Evolutionary conservation across 495 filamentous ascomycete species (phyloP), one percentile per base, ranked within the genome.

Genomic region (Pyronema omphalodes): DNA sequence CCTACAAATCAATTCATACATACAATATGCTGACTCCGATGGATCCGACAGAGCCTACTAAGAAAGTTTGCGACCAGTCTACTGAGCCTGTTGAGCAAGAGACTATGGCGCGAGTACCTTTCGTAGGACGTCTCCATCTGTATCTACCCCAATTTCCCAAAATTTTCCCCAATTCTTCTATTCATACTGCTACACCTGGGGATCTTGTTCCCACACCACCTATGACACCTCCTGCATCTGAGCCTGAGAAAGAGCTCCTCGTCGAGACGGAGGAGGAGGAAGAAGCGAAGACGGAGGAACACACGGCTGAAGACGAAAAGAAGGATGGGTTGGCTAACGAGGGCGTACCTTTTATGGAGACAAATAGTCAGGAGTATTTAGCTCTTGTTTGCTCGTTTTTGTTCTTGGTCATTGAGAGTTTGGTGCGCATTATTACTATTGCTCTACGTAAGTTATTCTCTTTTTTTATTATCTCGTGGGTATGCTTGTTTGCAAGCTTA

Each of bases 391-490:
- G 77, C 41, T 94, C 88, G 12, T 79, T 98, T 58, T 60, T 86
- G 36, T 74, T 96, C 37, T 78, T 95, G 41, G 71, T 79, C 44
- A 71, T 93, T 39, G 91, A 96, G 67, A 78, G 76, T 29, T 60
- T 93, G 50, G 80, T 94, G 57, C 76, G 88, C 54, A 68, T 94
- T n/a, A 79, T 94, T 49, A 96, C 91, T 1, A 79, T 94, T 49
- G 83, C 84, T 50, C 76, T 98, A 39, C 91, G 85, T 91, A 70
- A 70, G 82, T 70, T 3, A 33, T 51, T 15, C 39, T 33, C 8
- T 37, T 18, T 41, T 12, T 29, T 18, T n/a, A n/a, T n/a, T n/a
- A n/a, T n/a, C 11, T 6, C 33, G 12, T 37, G 9, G 18, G 29
- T 12, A 35, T 50, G 7, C n/a, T 50, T 36, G 23, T 9, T 47